Conservation (phyloP, 1,284 basidiomycete genomes). For the Erythrobasidium hasegawianum region DNA sequence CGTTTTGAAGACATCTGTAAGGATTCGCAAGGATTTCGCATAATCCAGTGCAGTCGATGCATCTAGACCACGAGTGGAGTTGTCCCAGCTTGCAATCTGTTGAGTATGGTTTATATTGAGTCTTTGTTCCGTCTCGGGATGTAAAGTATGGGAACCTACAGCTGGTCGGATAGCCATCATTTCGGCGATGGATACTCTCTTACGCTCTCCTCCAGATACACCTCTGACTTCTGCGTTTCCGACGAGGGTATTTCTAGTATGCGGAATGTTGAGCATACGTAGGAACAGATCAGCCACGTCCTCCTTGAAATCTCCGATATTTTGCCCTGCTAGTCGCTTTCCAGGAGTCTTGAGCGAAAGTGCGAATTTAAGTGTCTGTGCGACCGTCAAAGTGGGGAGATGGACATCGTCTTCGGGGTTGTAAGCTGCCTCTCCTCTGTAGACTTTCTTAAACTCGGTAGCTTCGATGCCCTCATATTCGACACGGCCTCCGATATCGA, state of each 20-base stretch:
- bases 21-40: constrained; percentile 56
- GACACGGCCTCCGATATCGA: constrained; percentile 55
- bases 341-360: constrained; percentile 56
- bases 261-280: constrained; percentile 60
- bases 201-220: constrained; percentile 56
- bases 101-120: too few species aligned
- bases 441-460: constrained; percentile 54
- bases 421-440: constrained; percentile 66
- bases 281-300: constrained; percentile 57
- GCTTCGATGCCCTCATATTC: constrained; percentile 57
- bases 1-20: constrained; percentile 55
- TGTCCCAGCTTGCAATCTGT: constrained; percentile 55
- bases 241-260: constrained; percentile 59
- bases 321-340: constrained; percentile 54
- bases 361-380: constrained; percentile 58
- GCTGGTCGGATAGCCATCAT: constrained; percentile 53
- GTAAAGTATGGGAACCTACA: too few species aligned
- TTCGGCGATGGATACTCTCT: constrained; percentile 62
- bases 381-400: constrained; percentile 60
- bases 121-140: too few species aligned
- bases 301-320: constrained; percentile 54
- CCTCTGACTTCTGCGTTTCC: constrained; percentile 57
- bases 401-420: constrained; percentile 56
- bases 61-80: constrained; percentile 72
- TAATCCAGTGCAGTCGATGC: constrained; percentile 58